Evolutionary conservation across 768 basidiomycete genomes (phyloP).

Genomic region (Daedaleopsis nitida): DNA sequence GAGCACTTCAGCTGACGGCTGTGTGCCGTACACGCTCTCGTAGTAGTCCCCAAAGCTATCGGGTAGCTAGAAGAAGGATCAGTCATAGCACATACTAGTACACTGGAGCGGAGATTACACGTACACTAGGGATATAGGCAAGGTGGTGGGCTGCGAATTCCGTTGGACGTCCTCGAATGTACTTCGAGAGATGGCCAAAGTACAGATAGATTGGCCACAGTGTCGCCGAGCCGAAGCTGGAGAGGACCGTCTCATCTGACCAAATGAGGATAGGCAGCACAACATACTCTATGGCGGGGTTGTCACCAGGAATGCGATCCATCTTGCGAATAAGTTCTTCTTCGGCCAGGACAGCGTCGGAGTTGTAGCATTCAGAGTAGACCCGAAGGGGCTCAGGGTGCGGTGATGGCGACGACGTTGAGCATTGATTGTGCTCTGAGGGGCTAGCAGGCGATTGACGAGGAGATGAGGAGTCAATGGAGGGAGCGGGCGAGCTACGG

Average conservation of each 20-base stretch:
- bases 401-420: no score
- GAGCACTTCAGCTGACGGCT: slow-evolving; percentile 23
- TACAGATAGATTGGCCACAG: slow-evolving; percentile 44
- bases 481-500: no score
- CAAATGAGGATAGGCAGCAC: slow-evolving; percentile 22
- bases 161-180: slow-evolving; percentile 31
- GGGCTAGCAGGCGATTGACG: no score
- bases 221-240: slow-evolving; percentile 26
- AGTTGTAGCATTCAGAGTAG: neutral
- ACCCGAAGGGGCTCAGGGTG: neutral
- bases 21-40: slow-evolving; percentile 32
- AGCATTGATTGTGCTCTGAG: no score
- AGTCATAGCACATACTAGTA: slow-evolving; percentile 32
- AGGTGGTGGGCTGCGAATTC: slow-evolving; percentile 40
- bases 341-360: neutral
- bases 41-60: neutral
- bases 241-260: slow-evolving; percentile 30
- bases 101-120: slow-evolving; percentile 9
- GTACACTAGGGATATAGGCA: slow-evolving; percentile 7
- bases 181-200: slow-evolving; percentile 45
- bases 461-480: no score
- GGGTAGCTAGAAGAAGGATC: slow-evolving; percentile 30
- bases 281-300: slow-evolving; percentile 4
- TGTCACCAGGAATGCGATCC: slow-evolving; percentile 4
- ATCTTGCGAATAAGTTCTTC: slow-evolving; percentile 7